Conservation (phyloP, 176 grass and related monocot genomes). For the Hordeum vulgare region DNA sequence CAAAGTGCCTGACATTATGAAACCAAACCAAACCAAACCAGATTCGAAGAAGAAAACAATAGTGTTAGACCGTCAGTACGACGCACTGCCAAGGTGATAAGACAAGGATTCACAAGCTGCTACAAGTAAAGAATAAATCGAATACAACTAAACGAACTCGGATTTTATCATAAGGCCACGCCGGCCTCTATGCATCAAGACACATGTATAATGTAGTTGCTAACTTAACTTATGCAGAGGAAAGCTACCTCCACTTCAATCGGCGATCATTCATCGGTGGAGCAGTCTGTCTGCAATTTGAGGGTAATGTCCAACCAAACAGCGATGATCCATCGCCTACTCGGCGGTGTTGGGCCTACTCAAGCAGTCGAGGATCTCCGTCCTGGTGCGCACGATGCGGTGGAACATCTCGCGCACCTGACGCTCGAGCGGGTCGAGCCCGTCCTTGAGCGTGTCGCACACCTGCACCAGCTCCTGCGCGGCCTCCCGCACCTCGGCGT, state of each 20-base stretch:
- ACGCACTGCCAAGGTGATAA: conserved; percentile 27
- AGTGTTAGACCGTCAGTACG: conserved; percentile 18
- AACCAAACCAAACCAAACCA: conserved; percentile 17
- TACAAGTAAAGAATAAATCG: conserved; percentile 29
- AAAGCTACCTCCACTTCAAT: conserved; percentile 25
- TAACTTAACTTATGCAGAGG: conserved; percentile 15
- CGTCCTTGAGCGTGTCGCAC: conserved; percentile 54
- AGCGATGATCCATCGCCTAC: not conserved
- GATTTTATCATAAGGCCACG: conserved; percentile 29
- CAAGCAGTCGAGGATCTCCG: conserved; percentile 68
- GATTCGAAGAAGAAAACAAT: conserved; percentile 21
- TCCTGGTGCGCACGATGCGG: conserved; percentile 66
- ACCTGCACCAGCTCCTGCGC: conserved; percentile 50
- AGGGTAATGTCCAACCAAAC: not conserved
- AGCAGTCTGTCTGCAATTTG: not conserved
- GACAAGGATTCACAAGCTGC: conserved; percentile 43
- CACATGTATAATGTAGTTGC: conserved; percentile 27
- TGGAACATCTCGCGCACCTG: conserved; percentile 85
- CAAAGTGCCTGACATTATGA: not conserved
- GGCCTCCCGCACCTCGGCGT: conserved; percentile 48
- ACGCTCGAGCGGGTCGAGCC: conserved; percentile 75
- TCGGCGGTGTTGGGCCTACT: conserved; percentile 39
- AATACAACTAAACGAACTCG: conserved; percentile 23
- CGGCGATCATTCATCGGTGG: not conserved
- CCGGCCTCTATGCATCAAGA: conserved; percentile 11